Conservation (phyloP, 2,329 filamentous ascomycete species). For the Aspergillus brasiliensis region DNA sequence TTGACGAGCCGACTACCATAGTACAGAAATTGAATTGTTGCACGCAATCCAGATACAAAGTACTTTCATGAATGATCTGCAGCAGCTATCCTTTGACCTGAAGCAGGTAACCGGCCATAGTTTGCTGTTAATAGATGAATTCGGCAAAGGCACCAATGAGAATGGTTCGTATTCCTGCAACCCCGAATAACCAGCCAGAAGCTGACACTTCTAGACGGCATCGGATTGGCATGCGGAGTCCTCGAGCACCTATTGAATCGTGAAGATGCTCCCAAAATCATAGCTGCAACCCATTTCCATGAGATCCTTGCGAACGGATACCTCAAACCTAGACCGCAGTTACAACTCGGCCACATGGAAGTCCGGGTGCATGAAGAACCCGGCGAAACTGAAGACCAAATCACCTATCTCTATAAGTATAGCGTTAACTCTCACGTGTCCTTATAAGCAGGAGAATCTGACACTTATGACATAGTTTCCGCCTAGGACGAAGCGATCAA, state of each 20-base stretch:
- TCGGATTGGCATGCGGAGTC: constrained; percentile 64
- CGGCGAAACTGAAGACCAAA: constrained; percentile 52
- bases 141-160: constrained; percentile 70
- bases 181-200: not conserved
- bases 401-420: constrained; percentile 69
- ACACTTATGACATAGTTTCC: constrained; percentile 43
- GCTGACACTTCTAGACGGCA: constrained; percentile 54
- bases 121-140: constrained; percentile 89
- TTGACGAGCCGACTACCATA: not conserved
- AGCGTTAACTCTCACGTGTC: constrained; percentile 1
- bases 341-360: constrained; percentile 64
- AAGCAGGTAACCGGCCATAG: constrained; percentile 74
- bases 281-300: constrained; percentile 66
- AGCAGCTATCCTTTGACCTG: constrained; percentile 78
- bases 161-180: constrained; percentile 40
- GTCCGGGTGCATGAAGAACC: constrained; percentile 49
- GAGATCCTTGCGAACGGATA: constrained; percentile 58
- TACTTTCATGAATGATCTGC: constrained; percentile 78
- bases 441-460: not conserved
- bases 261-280: constrained; percentile 57
- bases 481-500: constrained; percentile 68
- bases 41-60: constrained; percentile 54
- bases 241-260: constrained; percentile 59
- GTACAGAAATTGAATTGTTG: not conserved
- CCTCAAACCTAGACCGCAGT: constrained; percentile 46